Evolutionary conservation across 1,284 basidiomycete species (phyloP), one percentile per base, ranked within the genome.

Genomic region (Pseudozyma hubeiensis): DNA sequence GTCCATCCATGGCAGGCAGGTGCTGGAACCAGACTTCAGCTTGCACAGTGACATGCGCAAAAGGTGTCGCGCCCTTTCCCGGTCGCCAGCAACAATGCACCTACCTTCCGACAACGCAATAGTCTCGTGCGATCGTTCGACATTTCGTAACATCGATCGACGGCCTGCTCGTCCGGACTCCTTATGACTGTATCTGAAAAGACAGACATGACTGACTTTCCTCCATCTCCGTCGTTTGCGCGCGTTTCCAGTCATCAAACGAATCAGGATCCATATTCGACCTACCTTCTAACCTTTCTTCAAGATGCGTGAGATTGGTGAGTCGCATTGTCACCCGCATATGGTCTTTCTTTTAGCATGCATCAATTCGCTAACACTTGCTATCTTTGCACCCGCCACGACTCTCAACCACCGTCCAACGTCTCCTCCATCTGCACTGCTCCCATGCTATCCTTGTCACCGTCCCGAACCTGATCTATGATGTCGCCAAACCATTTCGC

Each of bases 291-390:
- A 59, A 60, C 53, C 52, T 41, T 56, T 51, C 54, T 64, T 68
- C 65, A 70, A 63, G 65, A 77, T 77, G 74, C 71, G 74, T 49
- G 74, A 77, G 60, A 77, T 77, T 54, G 74, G 74, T 77, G 63
- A 49, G 74, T 60, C 44, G 29, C 24, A 24, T 24, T 19, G 29
- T 30, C 6, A n/a, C 3, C 31, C 41, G 6, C 16, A 17, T 14
- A 7, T n/a, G n/a, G 31, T 49, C 31, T 9, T 13, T 10, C 31
- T 34, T 33, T 24, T 16, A 7, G 4, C 6, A 29, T 14, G 44
- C 9, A 11, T 11, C 30, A 11, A 45, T 4, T 4, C 11, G 30
- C 55, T 62, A 47, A 55, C 53, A 24, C 30, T 44, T 35, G 19
- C 48, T 37, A 45, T 30, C 7, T 43, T 16, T n/a, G 16, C 40